Base-by-base conservation (phyloP, 2,329 filamentous ascomycete genomes). In the Leptographium galeiforme region DNA sequence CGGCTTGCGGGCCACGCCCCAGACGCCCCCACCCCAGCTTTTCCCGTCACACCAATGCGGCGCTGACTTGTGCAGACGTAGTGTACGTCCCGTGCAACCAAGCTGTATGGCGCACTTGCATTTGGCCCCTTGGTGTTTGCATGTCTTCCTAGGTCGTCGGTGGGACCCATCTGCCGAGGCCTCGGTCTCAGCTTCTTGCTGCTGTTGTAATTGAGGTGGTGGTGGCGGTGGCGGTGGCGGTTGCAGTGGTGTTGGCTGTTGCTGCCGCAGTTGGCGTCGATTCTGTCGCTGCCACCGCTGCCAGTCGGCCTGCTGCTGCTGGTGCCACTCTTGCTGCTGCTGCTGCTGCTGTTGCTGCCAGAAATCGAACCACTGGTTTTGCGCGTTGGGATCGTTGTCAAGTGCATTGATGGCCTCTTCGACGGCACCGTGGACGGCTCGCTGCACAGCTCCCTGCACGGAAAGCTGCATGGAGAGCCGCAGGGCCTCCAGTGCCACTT, bases 31-130 rank as follows among this genome's bases (percentile, higher is more conserved):
- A 40, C 57, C 58, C 58, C 58, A 59, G 19, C 41, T 51, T 43
- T 50, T 44, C 41, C 57, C 57, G 36, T 58, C 57, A 33, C 56
- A 57, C 57, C 57, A 59, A 46, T 59, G 57, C 13, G 57, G 51
- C 11, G 19, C 47, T 6, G 57, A 8, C 10, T 39, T 48, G 13
- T 32, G 16, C 16, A 52, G 41, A 34, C 45, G 4, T 12, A 58
- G 51, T 4, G 56, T 25, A 19, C 38, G 41, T 16, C 8, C 2
- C 33, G 32, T 18, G 44, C 50, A 51, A 6, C 33, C n/a, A 8
- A 25, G 14, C 13, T 33, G 19, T 18, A 25, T 44, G 18, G 10
- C 13, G 41, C 41, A 18, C 18, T 44, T 19, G 19, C 41, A 44
- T 12, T 19, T 25, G 5, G 8, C 18, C 10, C 25, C 25, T 25